Base-by-base conservation (phyloP, 164 flowering plant genomes). In the Hamamelis virginiana region DNA sequence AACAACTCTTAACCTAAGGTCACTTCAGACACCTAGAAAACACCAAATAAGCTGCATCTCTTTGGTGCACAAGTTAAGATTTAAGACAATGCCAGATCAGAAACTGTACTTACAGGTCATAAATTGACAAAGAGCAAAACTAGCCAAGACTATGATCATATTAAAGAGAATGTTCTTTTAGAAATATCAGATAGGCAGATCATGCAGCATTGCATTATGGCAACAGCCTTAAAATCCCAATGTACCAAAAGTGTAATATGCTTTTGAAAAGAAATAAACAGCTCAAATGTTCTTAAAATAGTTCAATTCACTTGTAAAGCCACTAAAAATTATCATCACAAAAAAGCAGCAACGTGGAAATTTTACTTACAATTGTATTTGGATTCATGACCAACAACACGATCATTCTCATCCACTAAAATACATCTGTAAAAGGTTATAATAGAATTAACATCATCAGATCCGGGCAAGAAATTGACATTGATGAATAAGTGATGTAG, bases 301-400 rank as follows among this genome's bases (percentile, higher is more conserved):
- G 60, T 58, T 26, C 26, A 25, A 8, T 25, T 58, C 38, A 4
- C 3, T 27, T 58, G 11, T 10, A 25, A 58, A 22, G 61, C 38
- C 38, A n/a, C 16, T 44, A 43, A 62, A 19, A 8, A 21, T 18
- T 15, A 62, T 38, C 16, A 62, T n/a, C 53, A 5, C 53, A 18
- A 59, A 41, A 50, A 16, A 41, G 46, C 26, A 25, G 8, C 4
- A 66, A 62, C 14, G 27, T n/a, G 14, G 50, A 61, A 72, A 73
- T 41, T n/a, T 48, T 38, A 81, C 99, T 91, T 83, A 95, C 99
- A 95, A 70, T 93, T 95, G 78, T 92, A 95, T 68, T 95, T 95
- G 63, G 91, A 79, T 44, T 92, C 96, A 76, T 92, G 99, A 13
- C 99, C 98, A 72, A 92, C 82, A 51, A 91, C 96, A 28, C 68